Evolutionary conservation across 345 rosid species (phyloP).

Genomic region (Brassica nigra): DNA sequence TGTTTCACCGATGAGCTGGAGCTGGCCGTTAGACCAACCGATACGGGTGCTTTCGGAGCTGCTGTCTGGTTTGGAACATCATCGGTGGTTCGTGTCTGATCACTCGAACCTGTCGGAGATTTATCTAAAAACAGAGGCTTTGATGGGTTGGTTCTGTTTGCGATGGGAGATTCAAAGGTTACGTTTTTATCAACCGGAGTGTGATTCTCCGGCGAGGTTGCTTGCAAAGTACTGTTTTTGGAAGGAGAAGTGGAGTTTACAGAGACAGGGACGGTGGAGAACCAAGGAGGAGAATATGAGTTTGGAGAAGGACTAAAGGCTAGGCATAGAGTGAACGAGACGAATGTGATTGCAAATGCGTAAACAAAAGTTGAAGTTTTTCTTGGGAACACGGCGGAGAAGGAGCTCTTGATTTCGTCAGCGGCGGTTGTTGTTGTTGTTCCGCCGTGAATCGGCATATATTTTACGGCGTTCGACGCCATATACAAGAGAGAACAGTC

Average conservation of each 20-base stretch:
- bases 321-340: conserved; percentile 68
- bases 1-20: conserved; percentile 43
- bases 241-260: conserved; percentile 8
- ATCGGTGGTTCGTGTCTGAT: conserved; percentile 18
- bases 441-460: conserved; percentile 48
- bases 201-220: conserved; percentile 26
- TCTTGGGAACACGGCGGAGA: conserved; percentile 50
- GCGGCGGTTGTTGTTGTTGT: conserved; percentile 7
- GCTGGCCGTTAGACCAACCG: conserved; percentile 36
- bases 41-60: conserved; percentile 17
- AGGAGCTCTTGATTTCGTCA: conserved; percentile 49
- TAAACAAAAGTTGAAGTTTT: conserved; percentile 63
- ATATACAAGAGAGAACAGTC: conserved; percentile 31
- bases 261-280: conserved; percentile 28
- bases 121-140: conserved; percentile 24
- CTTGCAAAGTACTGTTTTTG: conserved; percentile 20
- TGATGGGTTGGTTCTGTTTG: conserved; percentile 17
- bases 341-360: conserved; percentile 65
- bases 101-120: conserved; percentile 7
- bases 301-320: conserved; percentile 70
- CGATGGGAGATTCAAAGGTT: conserved; percentile 25
- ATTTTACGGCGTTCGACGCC: conserved; percentile 72
- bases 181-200: conserved; percentile 39
- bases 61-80: conserved; percentile 13
- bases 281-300: conserved; percentile 76